Base-by-base conservation (phyloP, 345 rosid species). In the Balakata baccata region DNA sequence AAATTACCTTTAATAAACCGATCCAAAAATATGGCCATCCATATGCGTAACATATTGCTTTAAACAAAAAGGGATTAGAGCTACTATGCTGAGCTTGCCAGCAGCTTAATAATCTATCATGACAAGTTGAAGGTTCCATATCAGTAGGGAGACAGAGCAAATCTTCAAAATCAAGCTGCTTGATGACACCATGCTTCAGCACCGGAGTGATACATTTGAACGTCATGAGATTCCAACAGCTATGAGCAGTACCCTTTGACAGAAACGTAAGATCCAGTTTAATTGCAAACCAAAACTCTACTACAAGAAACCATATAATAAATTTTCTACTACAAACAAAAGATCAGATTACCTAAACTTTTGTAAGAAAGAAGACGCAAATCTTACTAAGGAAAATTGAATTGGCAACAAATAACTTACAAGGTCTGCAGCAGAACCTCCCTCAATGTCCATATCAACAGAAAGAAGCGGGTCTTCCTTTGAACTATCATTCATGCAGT, bases 81-180 rank as follows among this genome's bases (percentile, higher is more conserved):
- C 12, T 72, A 63, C 73, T 73, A 71, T 75, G 80, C 79, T 90
- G 90, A 79, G 81, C 75, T 75, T 75, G 84, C 98, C 96, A 94
- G 80, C 86, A 84, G 77, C 81, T 78, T 66, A 82, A 43, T 76
- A 94, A 67, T 74, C 79, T 81, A 64, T 84, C 81, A 80, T 88
- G 90, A 68, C 97, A 92, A 43, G 74, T 66, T 77, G 86, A 83
- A 70, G 98, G 93, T 83, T 87, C 86, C 94, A 94, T 85, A 74
- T 90, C 90, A 81, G 65, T 64, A 11, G 96, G 97, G 50, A 94
- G 79, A 58, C 22, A 74, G 80, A 90, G 97, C 81, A 94, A 79
- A 87, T 94, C 92, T 69, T 89, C 90, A 62, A 94, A 92, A 71
- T 85, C 94, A 49, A 90, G 91, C 87, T 94, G 98, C 82, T 90